Conservation (phyloP, 169 alveolate species). For the Blepharisma undulans region DNA sequence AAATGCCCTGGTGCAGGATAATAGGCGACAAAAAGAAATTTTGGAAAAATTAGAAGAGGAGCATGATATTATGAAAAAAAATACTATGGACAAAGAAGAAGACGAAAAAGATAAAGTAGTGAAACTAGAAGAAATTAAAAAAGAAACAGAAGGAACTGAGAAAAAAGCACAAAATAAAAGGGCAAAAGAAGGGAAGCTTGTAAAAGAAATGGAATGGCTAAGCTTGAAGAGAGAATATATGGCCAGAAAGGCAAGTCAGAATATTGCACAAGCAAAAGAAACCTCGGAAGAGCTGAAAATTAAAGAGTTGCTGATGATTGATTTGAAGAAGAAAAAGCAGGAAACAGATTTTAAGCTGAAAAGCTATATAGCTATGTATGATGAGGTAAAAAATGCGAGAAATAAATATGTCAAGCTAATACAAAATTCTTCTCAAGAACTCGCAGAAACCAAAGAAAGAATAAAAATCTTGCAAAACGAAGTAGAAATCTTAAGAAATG, state of each 20-base stretch:
- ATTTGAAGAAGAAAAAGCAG: conserved; percentile 78
- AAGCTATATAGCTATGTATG: conserved; percentile 79
- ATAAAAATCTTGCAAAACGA: conserved; percentile 86
- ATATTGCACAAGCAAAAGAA: conserved; percentile 77
- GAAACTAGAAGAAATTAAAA: conserved; percentile 57
- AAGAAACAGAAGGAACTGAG: conserved; percentile 53
- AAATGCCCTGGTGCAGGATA: conserved; percentile 35
- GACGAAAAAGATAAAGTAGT: conserved; percentile 61
- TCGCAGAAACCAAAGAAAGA: conserved; percentile 88
- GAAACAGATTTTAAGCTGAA: conserved; percentile 81
- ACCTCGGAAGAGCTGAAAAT: conserved; percentile 84
- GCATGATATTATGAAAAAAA: conserved; percentile 42
- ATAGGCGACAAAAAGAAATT: conserved; percentile 36
- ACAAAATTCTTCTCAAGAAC: conserved; percentile 81
- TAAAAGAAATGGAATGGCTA: conserved; percentile 74
- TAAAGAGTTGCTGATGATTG: conserved; percentile 80
- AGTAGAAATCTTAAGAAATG: conserved; percentile 87
- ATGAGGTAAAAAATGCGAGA: conserved; percentile 86
- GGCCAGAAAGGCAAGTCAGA: conserved; percentile 81
- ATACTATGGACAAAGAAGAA: conserved; percentile 43
- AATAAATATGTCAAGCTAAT: conserved; percentile 86
- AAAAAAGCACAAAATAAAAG: conserved; percentile 58
- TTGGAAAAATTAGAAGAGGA: conserved; percentile 44
- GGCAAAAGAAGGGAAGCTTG: conserved; percentile 66
- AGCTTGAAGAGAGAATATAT: conserved; percentile 79